Base-by-base conservation (phyloP, 2,329 filamentous ascomycete species). In the Epichloe aotearoae region DNA sequence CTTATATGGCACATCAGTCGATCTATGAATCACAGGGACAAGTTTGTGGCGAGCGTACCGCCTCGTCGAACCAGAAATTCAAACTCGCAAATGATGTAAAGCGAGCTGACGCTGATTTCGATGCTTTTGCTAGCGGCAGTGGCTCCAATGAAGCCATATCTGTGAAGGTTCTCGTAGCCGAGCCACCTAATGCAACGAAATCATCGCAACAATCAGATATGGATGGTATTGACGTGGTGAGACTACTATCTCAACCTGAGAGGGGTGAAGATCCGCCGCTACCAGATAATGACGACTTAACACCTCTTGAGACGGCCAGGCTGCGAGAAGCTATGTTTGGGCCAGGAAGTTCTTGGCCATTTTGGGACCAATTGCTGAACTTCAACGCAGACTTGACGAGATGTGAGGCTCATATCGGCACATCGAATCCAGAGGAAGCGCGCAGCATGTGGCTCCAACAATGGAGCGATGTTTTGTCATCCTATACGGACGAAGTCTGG, bases 401-500 rank as follows among this genome's bases (percentile, higher is more conserved):
- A 46, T 54, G 52, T 45, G 50, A 52, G 41, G 55, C 56, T 34
- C 64, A 70, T 45, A 50, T 73, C 23, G 75, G 75, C 12, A 64
- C 66, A 6, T 53, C 56, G 2, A 66, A 74, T 53, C 40, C 59
- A 0, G 56, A 59, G 4, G 67, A 69, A 52, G 70, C 69, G 20
- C 70, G 64, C 58, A 58, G 66, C 45, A 56, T 65, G 15, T 81
- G 77, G 77, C 62, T 77, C 12, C 64, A 69, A 37, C 72, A 79
- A 57, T 83, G 79, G 79, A 69, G 71, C 36, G 68, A 70, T 41
- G 76, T 82, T 7, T 66, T 83, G 23, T 73, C 69, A 2, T 66
- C 70, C 36, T 83, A 84, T 56, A 73, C 73, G 0, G 80, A 85
- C 59, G 77, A 84, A 50, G 82, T 86, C 23, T 86, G 83, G 83